Evolutionary conservation across 176 grass and related monocot genomes (phyloP), one percentile per base, ranked within the genome.

Genomic region (Ananas comosus): DNA sequence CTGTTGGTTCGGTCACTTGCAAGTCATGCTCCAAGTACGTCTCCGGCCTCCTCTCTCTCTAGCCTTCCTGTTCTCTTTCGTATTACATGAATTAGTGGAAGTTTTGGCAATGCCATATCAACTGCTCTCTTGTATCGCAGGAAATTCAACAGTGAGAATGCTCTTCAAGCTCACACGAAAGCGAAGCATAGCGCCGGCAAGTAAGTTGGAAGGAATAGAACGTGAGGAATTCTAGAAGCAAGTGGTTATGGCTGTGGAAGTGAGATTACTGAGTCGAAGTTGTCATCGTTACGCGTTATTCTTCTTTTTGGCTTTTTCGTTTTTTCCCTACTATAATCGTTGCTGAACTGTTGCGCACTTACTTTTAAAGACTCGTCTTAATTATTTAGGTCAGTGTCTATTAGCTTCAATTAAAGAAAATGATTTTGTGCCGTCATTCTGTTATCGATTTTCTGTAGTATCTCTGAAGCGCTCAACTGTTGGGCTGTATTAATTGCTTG

Each of bases 21-120:
- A 92, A 87, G 59, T 92, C 93, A 0, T 96, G 89, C 83, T 81
- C 4, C 83, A 96, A 92, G 93, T 96, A 87, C 65, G 74, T 49
- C 10, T 42, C 54, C 27, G 5, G 9, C 33, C 33, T 42, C 33
- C 33, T 42, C 33, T 42, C 4, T 5, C 0, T 42, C 12, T 14
- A 49, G 71, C 64, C 28, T 9, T 50, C 33, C 0, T 29, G 11
- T 10, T 1, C 7, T 7, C n/a, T 16, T 19, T 10, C 2, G 8
- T 19, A 3, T 25, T 21, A n/a, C 4, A 0, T 6, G 3, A 7
- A 65, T 16, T 52, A 1, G 3, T 6, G 11, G 14, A 33, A 24
- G 2, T 18, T 48, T 25, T 33, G 48, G 11, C 79, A 8, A 42
- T 74, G 23, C 74, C 13, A 33, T 9, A 16, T 42, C 12, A 0